Base-by-base conservation (phyloP, 2,329 filamentous ascomycete genomes). In the Ceratocystis lukuohia region DNA sequence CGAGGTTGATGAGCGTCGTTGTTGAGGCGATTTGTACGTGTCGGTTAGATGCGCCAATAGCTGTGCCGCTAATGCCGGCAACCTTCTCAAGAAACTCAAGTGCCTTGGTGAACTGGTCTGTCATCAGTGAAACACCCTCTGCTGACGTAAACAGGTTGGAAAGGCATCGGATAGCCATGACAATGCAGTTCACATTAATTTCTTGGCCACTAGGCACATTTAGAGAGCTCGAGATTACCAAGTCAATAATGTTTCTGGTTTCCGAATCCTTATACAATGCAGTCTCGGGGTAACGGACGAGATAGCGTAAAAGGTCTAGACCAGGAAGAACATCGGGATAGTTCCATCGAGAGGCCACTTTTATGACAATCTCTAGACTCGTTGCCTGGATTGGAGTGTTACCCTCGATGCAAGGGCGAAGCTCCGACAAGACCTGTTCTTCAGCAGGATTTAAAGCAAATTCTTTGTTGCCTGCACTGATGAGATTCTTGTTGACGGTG, bases 301-400 rank as follows among this genome's bases (percentile, higher is more conserved):
- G 80, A 62, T 95, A 85, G n/a, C 94, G 89, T 4, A 97, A 80
- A 1, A 97, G 79, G 74, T 97, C 94, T 0, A 99, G 82, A 12
- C 86, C 89, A 0, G 94, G 89, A 0, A 99, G 81, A 59, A 91
- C 87, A 70, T 90, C 88, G 12, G 85, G 80, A 65, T 88, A 85
- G 1, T 92, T 88, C 94, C 94, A 99, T 41, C 80, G 75, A 0
- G 88, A 90, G 20, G 86, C 83, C 65, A 95, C 82, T 71, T 86
- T 89, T 67, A 91, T 77, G 5, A 91, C 79, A 0, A 91, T 76
- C 25, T 85, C 78, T 2, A 93, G 75, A 0, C 84, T 82, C 20
- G 77, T 73, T 5, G 80, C 74, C 5, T 74, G 77, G 50, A 81
- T 75, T 44, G 80, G 78, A 70, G 79, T 80, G 69, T 77, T 75